Conservation (phyloP, 257 asterid genomes). For the Eustoma russellianum region DNA sequence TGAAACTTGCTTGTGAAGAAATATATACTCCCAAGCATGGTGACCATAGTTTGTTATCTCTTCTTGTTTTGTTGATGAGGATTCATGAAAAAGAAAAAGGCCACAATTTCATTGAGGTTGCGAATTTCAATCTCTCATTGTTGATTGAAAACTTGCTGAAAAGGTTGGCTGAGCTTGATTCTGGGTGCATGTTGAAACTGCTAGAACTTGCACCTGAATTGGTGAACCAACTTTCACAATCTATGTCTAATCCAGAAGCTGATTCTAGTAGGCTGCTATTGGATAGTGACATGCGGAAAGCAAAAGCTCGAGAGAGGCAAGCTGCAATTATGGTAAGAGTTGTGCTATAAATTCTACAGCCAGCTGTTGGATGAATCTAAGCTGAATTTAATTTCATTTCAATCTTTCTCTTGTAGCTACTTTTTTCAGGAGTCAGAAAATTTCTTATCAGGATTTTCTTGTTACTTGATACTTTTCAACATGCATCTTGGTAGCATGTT, state of each 20-base stretch:
- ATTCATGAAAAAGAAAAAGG: conserved; percentile 57
- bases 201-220: conserved; percentile 74
- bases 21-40: conserved; percentile 43
- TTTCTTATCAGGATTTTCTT: not conserved
- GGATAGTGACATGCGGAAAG: conserved; percentile 77
- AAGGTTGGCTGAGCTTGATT: conserved; percentile 72
- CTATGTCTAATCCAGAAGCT: conserved; percentile 25
- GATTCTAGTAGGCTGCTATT: conserved; percentile 27
- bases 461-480: too few species aligned
- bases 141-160: conserved; percentile 48
- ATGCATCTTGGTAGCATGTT: too few species aligned
- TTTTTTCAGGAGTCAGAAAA: not conserved
- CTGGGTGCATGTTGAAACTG: conserved; percentile 58
- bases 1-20: conserved; percentile 76
- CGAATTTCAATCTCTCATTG: conserved; percentile 40
- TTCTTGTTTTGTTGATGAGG: conserved; percentile 77
- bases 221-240: conserved; percentile 46
- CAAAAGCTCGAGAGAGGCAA: conserved; percentile 91
- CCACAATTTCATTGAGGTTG: conserved; percentile 53
- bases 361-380: not conserved
- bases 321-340: conserved; percentile 83
- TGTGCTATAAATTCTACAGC: not conserved
- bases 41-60: conserved; percentile 84
- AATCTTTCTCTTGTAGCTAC: not conserved
- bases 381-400: not conserved